Conservation (phyloP, 2,329 filamentous ascomycete species). For the Xylaria polymorpha region DNA sequence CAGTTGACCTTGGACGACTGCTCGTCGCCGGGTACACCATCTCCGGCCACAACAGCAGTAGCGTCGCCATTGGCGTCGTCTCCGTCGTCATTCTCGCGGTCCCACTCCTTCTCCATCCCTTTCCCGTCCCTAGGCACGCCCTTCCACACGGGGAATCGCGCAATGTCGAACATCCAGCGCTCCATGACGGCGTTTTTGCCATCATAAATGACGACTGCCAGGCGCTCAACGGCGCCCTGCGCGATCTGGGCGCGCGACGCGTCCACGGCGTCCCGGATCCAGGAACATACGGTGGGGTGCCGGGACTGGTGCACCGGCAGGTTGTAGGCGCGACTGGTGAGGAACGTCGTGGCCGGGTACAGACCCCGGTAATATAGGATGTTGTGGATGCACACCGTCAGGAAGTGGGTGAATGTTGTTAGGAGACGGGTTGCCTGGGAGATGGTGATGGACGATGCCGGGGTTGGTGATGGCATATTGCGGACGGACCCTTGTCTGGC, state of each 20-base stretch:
- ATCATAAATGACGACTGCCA: conserved; percentile 61
- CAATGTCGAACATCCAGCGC: conserved; percentile 71
- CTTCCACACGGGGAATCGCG: conserved; percentile 61
- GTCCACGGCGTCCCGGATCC: conserved; percentile 83
- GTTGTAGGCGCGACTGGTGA: conserved; percentile 83
- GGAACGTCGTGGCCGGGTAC: conserved; percentile 82
- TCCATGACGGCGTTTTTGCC: conserved; percentile 61
- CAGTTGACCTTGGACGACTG: conserved; percentile 55
- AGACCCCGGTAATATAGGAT: conserved; percentile 84
- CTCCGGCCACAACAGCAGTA: conserved; percentile 1
- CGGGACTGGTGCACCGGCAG: conserved; percentile 86
- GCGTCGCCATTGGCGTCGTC: conserved; percentile 27
- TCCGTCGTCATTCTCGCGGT: conserved; percentile 43
- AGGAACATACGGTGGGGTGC: conserved; percentile 85
- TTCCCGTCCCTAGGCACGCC: conserved; percentile 48
- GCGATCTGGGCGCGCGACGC: conserved; percentile 78
- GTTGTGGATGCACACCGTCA: conserved; percentile 85
- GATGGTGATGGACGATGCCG: conserved; percentile 48
- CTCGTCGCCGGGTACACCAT: conserved; percentile 2
- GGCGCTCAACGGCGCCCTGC: conserved; percentile 60
- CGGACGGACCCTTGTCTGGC: neutral
- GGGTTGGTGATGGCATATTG: conserved; percentile 24
- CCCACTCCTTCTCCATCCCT: conserved; percentile 38
- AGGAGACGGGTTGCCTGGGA: conserved; percentile 68
- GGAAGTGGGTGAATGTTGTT: conserved; percentile 79